Percentiles rank a stretch among this genome's conserved stretches.
Conservation (phyloP, 2,329 filamentous ascomycete genomes). For the Neurospora crassa region DNA sequence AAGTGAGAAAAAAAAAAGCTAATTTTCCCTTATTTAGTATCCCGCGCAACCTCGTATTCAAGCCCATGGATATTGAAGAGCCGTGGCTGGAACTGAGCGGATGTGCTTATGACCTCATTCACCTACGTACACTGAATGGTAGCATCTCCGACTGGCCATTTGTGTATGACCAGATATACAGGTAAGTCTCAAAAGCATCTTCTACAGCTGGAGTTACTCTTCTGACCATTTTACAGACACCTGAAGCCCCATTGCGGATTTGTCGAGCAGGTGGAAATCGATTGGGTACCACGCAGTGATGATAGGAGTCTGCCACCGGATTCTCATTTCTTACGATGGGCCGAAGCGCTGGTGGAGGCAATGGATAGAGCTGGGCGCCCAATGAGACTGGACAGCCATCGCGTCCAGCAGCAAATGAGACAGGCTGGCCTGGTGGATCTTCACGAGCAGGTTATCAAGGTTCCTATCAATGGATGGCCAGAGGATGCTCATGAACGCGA, state of each 20-base stretch:
- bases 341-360: constrained; percentile 54
- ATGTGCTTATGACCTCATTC: constrained; percentile 69
- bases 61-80: constrained; percentile 65
- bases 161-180: constrained; percentile 61
- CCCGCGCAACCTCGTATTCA: constrained; percentile 59
- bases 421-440: constrained; percentile 73
- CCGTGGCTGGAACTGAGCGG: constrained; percentile 47
- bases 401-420: constrained; percentile 51
- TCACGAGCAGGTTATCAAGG: constrained; percentile 54
- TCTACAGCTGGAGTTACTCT: background rate
- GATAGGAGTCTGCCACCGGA: constrained; percentile 49
- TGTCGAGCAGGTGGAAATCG: constrained; percentile 84
- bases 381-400: constrained; percentile 45
- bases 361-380: constrained; percentile 57
- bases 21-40: constrained; percentile 42
- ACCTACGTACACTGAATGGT: constrained; percentile 70
- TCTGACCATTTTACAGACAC: constrained; percentile 43
- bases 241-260: constrained; percentile 65
- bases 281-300: constrained; percentile 67
- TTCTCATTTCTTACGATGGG: constrained; percentile 59
- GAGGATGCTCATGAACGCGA: constrained; percentile 53
- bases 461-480: constrained; percentile 70
- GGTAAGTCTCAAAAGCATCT: constrained; percentile 33
- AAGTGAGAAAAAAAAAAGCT: background rate
- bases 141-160: constrained; percentile 67